phyloP scores from a whole-genome alignment of 257 asterid species.

The Forsythia suspensa region DNA sequence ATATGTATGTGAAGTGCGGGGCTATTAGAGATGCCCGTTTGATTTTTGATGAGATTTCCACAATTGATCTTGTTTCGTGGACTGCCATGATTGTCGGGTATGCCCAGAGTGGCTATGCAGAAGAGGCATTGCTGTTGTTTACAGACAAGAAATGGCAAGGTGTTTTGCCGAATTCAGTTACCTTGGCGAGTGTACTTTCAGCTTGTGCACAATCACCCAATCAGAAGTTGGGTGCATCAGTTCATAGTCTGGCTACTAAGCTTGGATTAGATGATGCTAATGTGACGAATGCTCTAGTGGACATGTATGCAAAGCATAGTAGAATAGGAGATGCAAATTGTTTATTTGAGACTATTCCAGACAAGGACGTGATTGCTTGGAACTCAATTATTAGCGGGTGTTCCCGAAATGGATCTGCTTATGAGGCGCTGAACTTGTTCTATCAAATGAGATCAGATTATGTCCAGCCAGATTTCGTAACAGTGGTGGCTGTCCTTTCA shows the following conservation, averaged over 20 bases:
- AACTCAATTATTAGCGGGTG: constrained; percentile 50
- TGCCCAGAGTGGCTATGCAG: constrained; percentile 45
- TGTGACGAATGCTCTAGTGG: constrained; percentile 51
- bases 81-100: constrained; percentile 61
- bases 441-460: constrained; percentile 41
- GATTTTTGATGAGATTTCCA: constrained; percentile 39
- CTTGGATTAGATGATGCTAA: constrained; percentile 44
- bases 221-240: constrained; percentile 40
- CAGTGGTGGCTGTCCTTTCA: constrained; percentile 19
- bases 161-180: constrained; percentile 46
- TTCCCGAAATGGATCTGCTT: constrained; percentile 34
- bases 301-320: constrained; percentile 58
- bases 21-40: constrained; percentile 48
- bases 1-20: constrained; percentile 60
- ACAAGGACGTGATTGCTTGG: constrained; percentile 56
- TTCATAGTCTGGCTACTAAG: constrained; percentile 53
- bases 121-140: constrained; percentile 54
- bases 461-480: constrained; percentile 8
- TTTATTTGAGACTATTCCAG: constrained; percentile 38
- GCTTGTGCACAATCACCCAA: constrained; percentile 54
- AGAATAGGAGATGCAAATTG: constrained; percentile 34
- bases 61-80: constrained; percentile 54
- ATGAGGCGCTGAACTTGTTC: constrained; percentile 42
- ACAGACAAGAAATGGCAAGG: constrained; percentile 43
- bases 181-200: constrained; percentile 49